These are phyloP conservation scores for Calonectria pseudoreteaudii DNA, from an alignment of 2,329 filamentous ascomycete species.

Conservation along the genomic window DNA sequence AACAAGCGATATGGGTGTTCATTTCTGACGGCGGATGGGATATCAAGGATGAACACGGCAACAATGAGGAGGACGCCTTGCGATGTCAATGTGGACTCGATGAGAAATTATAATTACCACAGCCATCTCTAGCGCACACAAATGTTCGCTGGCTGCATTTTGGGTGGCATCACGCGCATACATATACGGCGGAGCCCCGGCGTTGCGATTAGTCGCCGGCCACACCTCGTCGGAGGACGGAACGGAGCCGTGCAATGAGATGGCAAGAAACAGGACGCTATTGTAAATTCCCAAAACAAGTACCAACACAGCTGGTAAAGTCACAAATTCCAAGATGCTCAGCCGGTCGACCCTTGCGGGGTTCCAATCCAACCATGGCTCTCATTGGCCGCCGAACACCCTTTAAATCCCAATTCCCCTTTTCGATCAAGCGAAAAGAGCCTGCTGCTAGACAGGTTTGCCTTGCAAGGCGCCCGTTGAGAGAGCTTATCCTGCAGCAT, in stretches of 20 bases:
- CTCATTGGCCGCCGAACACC: conserved; percentile 12
- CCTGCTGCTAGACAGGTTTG: no score
- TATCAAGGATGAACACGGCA: neutral
- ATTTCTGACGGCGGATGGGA: neutral
- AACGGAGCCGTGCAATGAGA: neutral
- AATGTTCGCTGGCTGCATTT: neutral
- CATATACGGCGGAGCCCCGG: neutral
- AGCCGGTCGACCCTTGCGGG: conserved; percentile 3
- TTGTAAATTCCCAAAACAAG: conserved; percentile 13
- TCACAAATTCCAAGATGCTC: conserved; percentile 10
- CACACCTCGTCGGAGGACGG: neutral
- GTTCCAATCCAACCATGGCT: neutral
- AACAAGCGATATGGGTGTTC: neutral
- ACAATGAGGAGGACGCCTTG: neutral
- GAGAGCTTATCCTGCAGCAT: no score
- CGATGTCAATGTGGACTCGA: neutral
- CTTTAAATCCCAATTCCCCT: conserved; percentile 24
- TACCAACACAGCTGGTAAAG: neutral
- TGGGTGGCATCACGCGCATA: conserved; percentile 13
- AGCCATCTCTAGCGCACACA: neutral
- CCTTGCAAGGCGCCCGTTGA: no score
- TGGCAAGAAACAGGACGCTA: neutral
- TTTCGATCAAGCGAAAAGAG: neutral
- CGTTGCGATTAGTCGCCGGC: conserved; percentile 5
- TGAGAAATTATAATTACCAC: neutral